Conservation (phyloP, 2,329 filamentous ascomycete species). For the Venturia asperata region DNA sequence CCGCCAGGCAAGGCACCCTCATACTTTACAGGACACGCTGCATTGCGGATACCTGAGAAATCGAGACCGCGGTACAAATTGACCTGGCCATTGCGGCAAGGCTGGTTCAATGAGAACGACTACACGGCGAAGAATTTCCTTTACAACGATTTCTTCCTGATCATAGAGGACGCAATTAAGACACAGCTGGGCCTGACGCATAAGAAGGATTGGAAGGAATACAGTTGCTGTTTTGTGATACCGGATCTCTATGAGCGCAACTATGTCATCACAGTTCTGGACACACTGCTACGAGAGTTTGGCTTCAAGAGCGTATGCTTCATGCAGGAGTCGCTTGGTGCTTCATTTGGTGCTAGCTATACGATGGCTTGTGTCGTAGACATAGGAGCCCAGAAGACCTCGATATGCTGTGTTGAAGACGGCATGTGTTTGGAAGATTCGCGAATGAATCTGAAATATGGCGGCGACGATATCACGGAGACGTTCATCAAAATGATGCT, state of each 20-base stretch:
- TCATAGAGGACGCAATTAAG: slow-evolving; percentile 79
- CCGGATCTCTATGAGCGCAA: slow-evolving; percentile 94
- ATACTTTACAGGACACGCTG: slow-evolving; percentile 74
- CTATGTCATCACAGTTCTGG: slow-evolving; percentile 77
- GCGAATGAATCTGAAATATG: slow-evolving; percentile 88
- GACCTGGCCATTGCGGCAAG: slow-evolving; percentile 83
- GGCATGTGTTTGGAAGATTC: slow-evolving; percentile 93
- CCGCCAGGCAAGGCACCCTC: slow-evolving; percentile 57
- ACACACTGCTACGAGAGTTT: slow-evolving; percentile 82
- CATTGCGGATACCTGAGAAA: slow-evolving; percentile 79
- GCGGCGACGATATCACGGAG: slow-evolving; percentile 86
- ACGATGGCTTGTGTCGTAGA: slow-evolving; percentile 93
- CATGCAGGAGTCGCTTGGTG: slow-evolving; percentile 91
- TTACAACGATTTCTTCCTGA: slow-evolving; percentile 77
- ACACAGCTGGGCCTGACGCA: slow-evolving; percentile 72
- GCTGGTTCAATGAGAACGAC: slow-evolving; percentile 84
- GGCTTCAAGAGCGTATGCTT: slow-evolving; percentile 86
- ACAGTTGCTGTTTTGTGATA: slow-evolving; percentile 94
- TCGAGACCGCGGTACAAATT: slow-evolving; percentile 86
- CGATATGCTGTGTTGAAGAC: slow-evolving; percentile 93
- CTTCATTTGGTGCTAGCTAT: slow-evolving; percentile 90
- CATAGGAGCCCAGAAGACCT: slow-evolving; percentile 94
- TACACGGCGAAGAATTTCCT: slow-evolving; percentile 74
- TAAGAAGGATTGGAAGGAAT: slow-evolving; percentile 77
- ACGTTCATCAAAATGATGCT: slow-evolving; percentile 98